Conservation (phyloP, 1,139 yeast genomes). For the Kurtzmaniella quercitrusa region DNA sequence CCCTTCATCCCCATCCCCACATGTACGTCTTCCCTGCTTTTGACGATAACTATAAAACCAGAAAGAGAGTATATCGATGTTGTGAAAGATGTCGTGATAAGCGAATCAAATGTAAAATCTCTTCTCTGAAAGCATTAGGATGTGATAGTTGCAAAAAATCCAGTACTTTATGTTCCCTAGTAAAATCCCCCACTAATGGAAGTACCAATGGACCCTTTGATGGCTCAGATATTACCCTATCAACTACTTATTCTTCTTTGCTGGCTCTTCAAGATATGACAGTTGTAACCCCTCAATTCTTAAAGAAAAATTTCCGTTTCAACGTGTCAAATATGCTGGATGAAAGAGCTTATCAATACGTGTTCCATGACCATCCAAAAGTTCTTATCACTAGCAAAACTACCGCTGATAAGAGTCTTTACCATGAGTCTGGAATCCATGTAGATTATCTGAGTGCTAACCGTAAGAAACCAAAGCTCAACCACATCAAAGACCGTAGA, state of each 20-base stretch:
- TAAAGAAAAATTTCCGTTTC: constrained; percentile 23
- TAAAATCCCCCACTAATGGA: not conserved
- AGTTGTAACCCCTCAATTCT: constrained; percentile 18
- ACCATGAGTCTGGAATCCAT: constrained; percentile 28
- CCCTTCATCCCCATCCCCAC: too few relatives aligned
- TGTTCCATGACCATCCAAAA: constrained; percentile 26
- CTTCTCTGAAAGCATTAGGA: constrained; percentile 29
- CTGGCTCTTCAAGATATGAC: constrained; percentile 8
- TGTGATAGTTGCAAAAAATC: constrained; percentile 31
- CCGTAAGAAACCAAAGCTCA: constrained; percentile 10
- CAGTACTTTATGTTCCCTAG: constrained; percentile 3
- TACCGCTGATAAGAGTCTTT: constrained; percentile 17
- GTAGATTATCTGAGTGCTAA: constrained; percentile 13
- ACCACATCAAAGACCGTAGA: constrained; percentile 13
- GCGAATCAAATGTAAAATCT: constrained; percentile 34
- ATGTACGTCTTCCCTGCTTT: constrained; percentile 62
- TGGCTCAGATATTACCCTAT: not conserved
- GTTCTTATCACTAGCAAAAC: constrained; percentile 19
- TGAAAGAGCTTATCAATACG: constrained; percentile 17
- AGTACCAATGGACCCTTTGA: not conserved
- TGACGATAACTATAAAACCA: constrained; percentile 46
- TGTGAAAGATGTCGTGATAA: constrained; percentile 48
- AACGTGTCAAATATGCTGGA: constrained; percentile 19
- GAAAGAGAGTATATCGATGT: constrained; percentile 52
- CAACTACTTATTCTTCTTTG: not conserved